Base-by-base conservation (phyloP, 345 rosid species). In the Lumnitzera littorea region DNA sequence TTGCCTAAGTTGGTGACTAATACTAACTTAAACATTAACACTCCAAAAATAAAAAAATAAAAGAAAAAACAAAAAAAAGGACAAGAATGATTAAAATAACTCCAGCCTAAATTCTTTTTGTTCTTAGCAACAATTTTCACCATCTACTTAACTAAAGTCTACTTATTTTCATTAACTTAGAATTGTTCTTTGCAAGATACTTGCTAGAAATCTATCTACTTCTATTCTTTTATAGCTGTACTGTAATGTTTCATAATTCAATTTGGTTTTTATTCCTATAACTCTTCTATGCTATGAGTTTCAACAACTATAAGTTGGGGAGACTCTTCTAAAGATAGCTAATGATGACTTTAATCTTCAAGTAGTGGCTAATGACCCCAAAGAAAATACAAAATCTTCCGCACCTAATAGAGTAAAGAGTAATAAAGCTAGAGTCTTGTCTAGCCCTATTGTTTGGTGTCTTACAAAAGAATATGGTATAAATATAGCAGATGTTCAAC, bases 401-500 rank as follows among this genome's bases (percentile, higher is more conserved):
- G 54, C 52, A 72, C 65, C 77, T 10, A 72, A 79, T 51, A 53
- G 0, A 43, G 62, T 53, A 24, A 72, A 59, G 66, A 70, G 69
- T 31, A 70, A 16, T 50, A 62, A 60, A 51, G 84, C 73, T 53
- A 86, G 81, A 68, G 76, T 78, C 66, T 67, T 84, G n/a, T 81
- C 87, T 55, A 87, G 90, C 0, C 98, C 98, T 51, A 82, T 91
- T 57, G 88, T 89, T 62, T 85, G 98, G 43, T 59, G 73, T 64
- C 85, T 87, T 74, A 96, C 96, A 23, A 89, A 84, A 69, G 75
- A 81, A 29, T 81, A 87, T 84, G 84, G 82, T 58, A 63, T 92
- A 62, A 70, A 77, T 59, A 74, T 89, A 52, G 69, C 78, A 67
- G 80, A 75, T 62, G 74, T 92, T 24, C 77, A 46, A 53, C 91